Conservation (phyloP, 495 filamentous ascomycete species). For the Neurospora hispaniola region DNA sequence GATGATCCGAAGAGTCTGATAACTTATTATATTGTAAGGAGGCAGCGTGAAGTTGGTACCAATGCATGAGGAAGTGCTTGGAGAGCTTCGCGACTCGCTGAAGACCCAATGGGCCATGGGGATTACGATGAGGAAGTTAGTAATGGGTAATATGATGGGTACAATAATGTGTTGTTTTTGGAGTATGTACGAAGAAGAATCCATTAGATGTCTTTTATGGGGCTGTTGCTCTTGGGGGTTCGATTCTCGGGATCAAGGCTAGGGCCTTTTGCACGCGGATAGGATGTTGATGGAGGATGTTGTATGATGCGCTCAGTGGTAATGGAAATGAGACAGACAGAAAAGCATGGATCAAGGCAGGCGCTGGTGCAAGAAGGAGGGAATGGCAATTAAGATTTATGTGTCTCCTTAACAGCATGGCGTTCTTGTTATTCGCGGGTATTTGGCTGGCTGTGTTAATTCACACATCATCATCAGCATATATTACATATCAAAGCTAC, state of each 20-base stretch:
- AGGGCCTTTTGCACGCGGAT: not conserved
- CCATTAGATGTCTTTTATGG: not conserved
- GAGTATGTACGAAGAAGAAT: not conserved
- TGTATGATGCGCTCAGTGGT: not conserved
- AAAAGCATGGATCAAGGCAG: not conserved
- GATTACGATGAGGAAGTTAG: not conserved
- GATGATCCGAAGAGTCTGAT: slow-evolving; percentile 65
- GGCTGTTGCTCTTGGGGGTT: not conserved
- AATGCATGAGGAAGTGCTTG: not conserved
- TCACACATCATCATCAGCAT: not conserved
- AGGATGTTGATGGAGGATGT: not conserved
- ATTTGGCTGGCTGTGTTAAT: not conserved
- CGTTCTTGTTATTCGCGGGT: not conserved
- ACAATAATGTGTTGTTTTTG: not conserved
- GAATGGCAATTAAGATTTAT: not conserved
- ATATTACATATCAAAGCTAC: no score
- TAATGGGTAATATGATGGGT: not conserved
- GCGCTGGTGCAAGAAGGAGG: not conserved
- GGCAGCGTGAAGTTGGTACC: slow-evolving; percentile 33
- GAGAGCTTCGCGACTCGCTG: not conserved
- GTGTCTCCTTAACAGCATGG: not conserved
- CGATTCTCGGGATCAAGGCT: not conserved
- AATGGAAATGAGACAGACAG: not conserved
- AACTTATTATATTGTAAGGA: slow-evolving; percentile 73
- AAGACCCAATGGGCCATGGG: not conserved